phyloP scores from a whole-genome alignment of 257 asterid species.

The Cordia subcordata region DNA sequence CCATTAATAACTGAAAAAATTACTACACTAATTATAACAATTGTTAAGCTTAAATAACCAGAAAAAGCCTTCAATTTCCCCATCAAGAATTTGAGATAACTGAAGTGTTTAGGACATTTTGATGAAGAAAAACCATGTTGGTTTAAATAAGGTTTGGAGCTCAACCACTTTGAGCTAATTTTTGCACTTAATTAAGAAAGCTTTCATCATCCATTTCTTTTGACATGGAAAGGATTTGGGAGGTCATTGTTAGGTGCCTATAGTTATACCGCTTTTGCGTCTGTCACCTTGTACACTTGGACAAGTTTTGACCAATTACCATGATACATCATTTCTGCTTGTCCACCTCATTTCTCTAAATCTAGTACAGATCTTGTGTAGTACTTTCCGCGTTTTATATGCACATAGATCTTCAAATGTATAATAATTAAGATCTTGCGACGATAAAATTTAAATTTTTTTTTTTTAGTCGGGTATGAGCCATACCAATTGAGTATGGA shows the following conservation, averaged over 20 bases:
- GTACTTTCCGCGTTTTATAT: too few species aligned
- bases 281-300: background rate
- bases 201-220: background rate
- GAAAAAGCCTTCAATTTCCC: background rate
- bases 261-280: background rate
- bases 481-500: too few species aligned
- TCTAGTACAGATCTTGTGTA: too few species aligned
- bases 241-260: background rate
- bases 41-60: background rate
- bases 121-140: too few species aligned
- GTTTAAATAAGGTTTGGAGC: conserved; percentile 3
- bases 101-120: too few species aligned
- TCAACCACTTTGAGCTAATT: conserved; percentile 5
- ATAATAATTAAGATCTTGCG: too few species aligned
- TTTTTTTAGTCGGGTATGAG: too few species aligned
- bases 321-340: background rate
- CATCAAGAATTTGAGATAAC: background rate
- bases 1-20: too few species aligned
- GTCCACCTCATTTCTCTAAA: background rate
- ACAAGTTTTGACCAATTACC: background rate
- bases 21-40: background rate
- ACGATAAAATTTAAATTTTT: too few species aligned
- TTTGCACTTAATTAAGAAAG: background rate
- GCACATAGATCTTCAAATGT: too few species aligned
- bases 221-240: background rate